phyloP scores from a whole-genome alignment of 495 filamentous ascomycete genomes.

The Daldinia concentrica region DNA sequence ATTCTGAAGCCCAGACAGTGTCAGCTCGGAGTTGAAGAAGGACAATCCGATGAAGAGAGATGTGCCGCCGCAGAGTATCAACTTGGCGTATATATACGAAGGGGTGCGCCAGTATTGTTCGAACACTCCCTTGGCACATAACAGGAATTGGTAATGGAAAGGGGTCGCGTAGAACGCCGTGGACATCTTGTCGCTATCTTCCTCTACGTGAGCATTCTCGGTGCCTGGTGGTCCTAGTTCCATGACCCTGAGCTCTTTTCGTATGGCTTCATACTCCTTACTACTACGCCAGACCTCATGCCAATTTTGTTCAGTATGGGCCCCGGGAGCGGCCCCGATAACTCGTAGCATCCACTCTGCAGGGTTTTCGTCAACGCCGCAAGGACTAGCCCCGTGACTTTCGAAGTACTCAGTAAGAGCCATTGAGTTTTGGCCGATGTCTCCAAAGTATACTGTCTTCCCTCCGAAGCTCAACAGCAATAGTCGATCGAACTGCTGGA shows the following conservation, averaged over 20 bases:
- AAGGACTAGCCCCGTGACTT: constrained; percentile 58
- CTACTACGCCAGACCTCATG: constrained; percentile 77
- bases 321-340: constrained; percentile 87
- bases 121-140: constrained; percentile 71
- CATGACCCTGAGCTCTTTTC: constrained; percentile 71
- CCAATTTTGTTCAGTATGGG: constrained; percentile 79
- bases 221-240: constrained; percentile 53
- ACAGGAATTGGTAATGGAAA: constrained; percentile 61
- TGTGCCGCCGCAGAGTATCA: constrained; percentile 64
- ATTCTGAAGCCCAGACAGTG: constrained; percentile 81
- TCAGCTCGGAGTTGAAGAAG: constrained; percentile 75
- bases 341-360: constrained; percentile 88
- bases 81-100: constrained; percentile 80
- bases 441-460: constrained; percentile 65
- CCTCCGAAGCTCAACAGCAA: constrained; percentile 63
- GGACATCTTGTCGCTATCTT: constrained; percentile 47
- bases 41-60: constrained; percentile 85
- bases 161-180: constrained; percentile 59
- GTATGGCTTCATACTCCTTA: constrained; percentile 70
- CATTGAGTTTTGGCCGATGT: constrained; percentile 48
- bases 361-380: constrained; percentile 62
- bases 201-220: constrained; percentile 39
- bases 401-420: constrained; percentile 58
- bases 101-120: constrained; percentile 91
- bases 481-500: constrained; percentile 61